Percentiles rank a stretch among this genome's conserved stretches.
These are phyloP conservation scores for Inga leiocalycina DNA, from an alignment of 306 rosid species.

Conservation along the genomic window DNA sequence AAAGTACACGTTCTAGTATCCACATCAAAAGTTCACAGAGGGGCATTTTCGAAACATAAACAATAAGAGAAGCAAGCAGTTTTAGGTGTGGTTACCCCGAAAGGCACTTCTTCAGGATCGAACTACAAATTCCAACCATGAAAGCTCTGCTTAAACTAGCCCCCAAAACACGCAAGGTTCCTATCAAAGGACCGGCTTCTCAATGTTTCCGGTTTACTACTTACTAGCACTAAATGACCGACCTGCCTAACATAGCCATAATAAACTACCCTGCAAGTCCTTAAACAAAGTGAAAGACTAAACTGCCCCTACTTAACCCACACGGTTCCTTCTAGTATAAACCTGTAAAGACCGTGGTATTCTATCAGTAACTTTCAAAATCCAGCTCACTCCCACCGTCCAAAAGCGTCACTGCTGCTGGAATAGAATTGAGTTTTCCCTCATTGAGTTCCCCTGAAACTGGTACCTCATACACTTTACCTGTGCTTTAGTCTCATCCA, in stretches of 20 bases:
- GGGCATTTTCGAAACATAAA: background rate
- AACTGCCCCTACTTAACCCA: too few species aligned
- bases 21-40: background rate
- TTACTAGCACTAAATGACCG: background rate
- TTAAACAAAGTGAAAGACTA: too few species aligned
- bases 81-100: background rate
- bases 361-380: background rate
- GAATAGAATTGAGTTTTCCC: constrained; percentile 41
- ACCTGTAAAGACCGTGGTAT: too few species aligned
- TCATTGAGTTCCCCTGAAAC: constrained; percentile 47
- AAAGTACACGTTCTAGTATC: background rate
- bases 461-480: constrained; percentile 63
- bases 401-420: constrained; percentile 40
- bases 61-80: background rate
- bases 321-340: too few species aligned
- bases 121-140: constrained; percentile 23
- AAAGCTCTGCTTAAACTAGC: constrained; percentile 5
- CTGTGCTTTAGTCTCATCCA: constrained; percentile 47
- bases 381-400: constrained; percentile 33
- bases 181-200: background rate
- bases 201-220: background rate
- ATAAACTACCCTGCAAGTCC: too few species aligned
- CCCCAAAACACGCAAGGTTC: background rate
- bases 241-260: background rate
- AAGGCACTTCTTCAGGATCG: background rate